Base-by-base conservation (phyloP, 2,329 filamentous ascomycete species). In the Neonectria sp. region DNA sequence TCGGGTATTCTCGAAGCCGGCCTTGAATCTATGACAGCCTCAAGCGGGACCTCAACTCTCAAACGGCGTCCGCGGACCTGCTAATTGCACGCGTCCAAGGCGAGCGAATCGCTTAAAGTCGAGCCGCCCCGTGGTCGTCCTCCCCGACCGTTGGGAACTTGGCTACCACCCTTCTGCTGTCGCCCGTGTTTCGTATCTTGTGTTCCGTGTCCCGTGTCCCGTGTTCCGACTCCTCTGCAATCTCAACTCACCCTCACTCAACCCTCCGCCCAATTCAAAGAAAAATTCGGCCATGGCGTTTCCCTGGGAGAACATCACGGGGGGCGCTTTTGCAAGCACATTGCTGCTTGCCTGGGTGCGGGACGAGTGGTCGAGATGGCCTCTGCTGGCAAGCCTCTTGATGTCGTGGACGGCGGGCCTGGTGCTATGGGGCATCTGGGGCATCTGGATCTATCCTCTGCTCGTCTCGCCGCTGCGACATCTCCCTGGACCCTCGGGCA, bases 401-500 rank as follows among this genome's bases (percentile, higher is more conserved):
- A 68, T 68, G 13, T 65, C 79, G 31, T 87, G 80, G 80, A 6
- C 78, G 3, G 55, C 79, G 4, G 79, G 83, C 67, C 65, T 80
- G 24, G 37, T 81, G 9, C 40, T 71, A 4, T 86, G 79, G 76
- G 75, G 49, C 17, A 15, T 82, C n/a, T 89, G 83, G 80, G 71
- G 70, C 2, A 72, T 85, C 25, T 76, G 87, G 46, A 74, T 88
- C 35, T 88, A 85, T 71, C 86, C 86, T 17, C 81, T 82, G 31
- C 76, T 82, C 70, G 80, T 87, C 70, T 89, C 87, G 24, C 85
- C 86, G 3, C 77, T 89, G 63, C 80, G 83, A 17, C 78, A 81
- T 56, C 76, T 89, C 6, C 87, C 87, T 3, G 81, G 82, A 48
- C 85, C 85, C 0, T 68, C 73, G 2, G 80, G 77, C 21, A 80